These are phyloP conservation scores for Boletus rufocinnamomeus DNA, from an alignment of 768 basidiomycete genomes.

Conservation along the genomic window DNA sequence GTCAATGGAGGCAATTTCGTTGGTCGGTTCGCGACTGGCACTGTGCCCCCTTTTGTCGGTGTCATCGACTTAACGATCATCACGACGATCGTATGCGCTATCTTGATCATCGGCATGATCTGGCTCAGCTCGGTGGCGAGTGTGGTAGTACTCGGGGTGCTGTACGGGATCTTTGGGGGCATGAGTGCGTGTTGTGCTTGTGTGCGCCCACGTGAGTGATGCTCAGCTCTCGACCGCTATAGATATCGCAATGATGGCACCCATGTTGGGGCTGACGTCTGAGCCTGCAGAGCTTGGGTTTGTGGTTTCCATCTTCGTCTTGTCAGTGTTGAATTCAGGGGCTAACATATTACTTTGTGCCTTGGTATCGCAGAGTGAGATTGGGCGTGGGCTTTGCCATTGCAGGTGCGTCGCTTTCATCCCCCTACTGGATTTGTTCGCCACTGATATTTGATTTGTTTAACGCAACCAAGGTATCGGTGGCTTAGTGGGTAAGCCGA, in stretches of 20 bases:
- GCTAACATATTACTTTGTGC: neutral
- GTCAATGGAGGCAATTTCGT: conserved; percentile 51
- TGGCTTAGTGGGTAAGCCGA: conserved; percentile 21
- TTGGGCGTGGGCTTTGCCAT: conserved; percentile 52
- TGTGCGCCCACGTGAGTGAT: neutral
- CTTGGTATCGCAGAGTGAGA: conserved; percentile 26
- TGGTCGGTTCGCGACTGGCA: conserved; percentile 47
- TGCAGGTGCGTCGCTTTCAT: conserved; percentile 33
- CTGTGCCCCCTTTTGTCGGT: conserved; percentile 43
- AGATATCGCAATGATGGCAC: conserved; percentile 44
- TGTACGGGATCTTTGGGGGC: conserved; percentile 54
- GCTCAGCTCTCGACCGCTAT: neutral
- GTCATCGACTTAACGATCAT: conserved; percentile 46
- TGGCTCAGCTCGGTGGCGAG: conserved; percentile 41
- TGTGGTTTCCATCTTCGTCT: conserved; percentile 4
- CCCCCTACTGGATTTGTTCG: neutral
- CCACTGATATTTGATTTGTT: no score
- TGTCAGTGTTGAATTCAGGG: neutral
- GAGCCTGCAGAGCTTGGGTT: conserved; percentile 54
- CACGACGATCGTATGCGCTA: conserved; percentile 34
- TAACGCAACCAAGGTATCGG: conserved; percentile 23
- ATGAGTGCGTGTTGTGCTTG: conserved; percentile 32
- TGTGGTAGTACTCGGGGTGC: conserved; percentile 42
- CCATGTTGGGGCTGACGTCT: conserved; percentile 48
- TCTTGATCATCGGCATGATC: conserved; percentile 48